phyloP scores from a whole-genome alignment of 129 eudicot genomes.

The Oenanthe sinensis region DNA sequence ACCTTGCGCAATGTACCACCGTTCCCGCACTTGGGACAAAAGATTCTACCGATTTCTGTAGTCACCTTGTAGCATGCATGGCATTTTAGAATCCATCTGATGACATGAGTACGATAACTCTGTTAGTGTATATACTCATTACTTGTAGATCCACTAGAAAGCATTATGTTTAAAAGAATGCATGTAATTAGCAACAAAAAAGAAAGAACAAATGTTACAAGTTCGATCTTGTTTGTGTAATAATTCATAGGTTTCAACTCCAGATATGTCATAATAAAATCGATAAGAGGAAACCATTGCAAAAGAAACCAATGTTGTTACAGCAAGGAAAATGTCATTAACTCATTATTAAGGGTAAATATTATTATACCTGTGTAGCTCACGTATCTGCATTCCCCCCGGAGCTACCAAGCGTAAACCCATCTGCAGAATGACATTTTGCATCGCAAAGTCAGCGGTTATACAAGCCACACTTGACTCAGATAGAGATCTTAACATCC shows the following conservation, averaged over 20 bases:
- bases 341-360: not conserved
- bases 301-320: not conserved
- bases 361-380: constrained; percentile 69
- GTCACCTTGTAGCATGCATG: constrained; percentile 95
- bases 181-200: not conserved
- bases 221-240: not conserved
- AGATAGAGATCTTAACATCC: constrained; percentile 89
- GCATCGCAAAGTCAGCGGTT: constrained; percentile 92
- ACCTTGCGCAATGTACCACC: constrained; percentile 95
- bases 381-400: constrained; percentile 97
- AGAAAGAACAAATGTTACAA: not conserved
- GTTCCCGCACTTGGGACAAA: constrained; percentile 91
- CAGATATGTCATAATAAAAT: not conserved
- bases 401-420: constrained; percentile 91
- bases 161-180: not conserved
- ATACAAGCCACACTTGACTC: constrained; percentile 92
- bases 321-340: not conserved
- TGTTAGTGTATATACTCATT: not conserved
- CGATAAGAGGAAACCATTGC: not conserved
- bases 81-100: constrained; percentile 91
- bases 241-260: not conserved
- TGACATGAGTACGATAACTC: not conserved
- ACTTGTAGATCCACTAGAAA: not conserved
- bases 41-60: constrained; percentile 70
- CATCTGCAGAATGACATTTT: constrained; percentile 91